Evolutionary conservation across 108 stramenopile species (phyloP).

Genomic region (Seminavis robusta): DNA sequence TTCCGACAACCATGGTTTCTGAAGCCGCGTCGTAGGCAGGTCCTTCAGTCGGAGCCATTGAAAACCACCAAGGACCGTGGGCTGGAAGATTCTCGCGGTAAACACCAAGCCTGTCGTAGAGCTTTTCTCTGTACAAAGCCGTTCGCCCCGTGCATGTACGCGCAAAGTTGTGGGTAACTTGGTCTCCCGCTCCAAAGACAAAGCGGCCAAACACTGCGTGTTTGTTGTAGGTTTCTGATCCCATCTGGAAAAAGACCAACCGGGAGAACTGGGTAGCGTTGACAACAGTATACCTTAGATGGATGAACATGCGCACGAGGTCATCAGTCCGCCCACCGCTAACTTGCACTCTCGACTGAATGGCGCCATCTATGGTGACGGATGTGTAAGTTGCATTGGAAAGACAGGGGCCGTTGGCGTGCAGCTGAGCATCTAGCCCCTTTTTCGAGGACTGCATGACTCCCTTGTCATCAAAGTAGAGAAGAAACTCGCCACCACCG

Average conservation of each 20-base stretch:
- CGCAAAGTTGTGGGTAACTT: neutral
- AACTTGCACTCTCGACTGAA: constrained; percentile 4
- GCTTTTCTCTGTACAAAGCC: neutral
- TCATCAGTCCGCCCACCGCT: constrained; percentile 10
- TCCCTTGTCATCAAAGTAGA: constrained; percentile 14
- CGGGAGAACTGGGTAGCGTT: neutral
- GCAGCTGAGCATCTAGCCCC: neutral
- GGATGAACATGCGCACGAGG: constrained; percentile 9
- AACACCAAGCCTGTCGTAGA: neutral
- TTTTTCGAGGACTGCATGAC: constrained; percentile 3
- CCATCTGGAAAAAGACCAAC: constrained; percentile 12
- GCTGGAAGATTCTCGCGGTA: neutral
- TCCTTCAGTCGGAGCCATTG: too few species aligned
- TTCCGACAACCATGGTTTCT: constrained; percentile 4
- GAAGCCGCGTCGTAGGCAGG: neutral
- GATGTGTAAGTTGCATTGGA: constrained; percentile 1
- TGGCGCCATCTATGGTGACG: constrained; percentile 3
- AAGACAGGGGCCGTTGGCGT: constrained; percentile 2
- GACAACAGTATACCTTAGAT: neutral
- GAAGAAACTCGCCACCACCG: constrained; percentile 6
- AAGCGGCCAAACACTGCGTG: neutral
- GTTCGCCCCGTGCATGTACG: neutral
- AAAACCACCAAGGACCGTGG: constrained; percentile 12
- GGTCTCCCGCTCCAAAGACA: neutral
- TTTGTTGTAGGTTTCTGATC: constrained; percentile 9